phyloP scores from a whole-genome alignment of 257 asterid species.

The Phtheirospermum japonicum region DNA sequence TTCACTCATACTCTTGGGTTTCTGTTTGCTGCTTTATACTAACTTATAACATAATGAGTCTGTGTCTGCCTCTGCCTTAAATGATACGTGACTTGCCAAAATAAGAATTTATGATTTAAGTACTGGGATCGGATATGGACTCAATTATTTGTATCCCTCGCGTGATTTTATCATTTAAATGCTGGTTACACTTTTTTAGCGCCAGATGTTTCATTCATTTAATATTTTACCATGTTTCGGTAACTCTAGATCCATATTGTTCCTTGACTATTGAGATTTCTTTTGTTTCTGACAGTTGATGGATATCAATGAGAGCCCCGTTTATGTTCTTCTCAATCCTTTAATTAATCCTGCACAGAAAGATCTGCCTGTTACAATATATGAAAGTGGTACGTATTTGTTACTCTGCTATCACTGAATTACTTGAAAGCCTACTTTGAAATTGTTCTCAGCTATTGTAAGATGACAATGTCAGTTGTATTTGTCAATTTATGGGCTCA shows the following conservation, averaged over 20 bases:
- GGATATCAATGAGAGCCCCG: conserved; percentile 97
- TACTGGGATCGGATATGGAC: conserved; percentile 4
- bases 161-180: background rate
- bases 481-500: conserved; percentile 12
- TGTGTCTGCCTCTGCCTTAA: conserved; percentile 8
- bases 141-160: conserved; percentile 8
- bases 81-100: background rate
- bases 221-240: conserved; percentile 3
- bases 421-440: conserved; percentile 18
- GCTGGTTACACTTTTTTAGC: background rate
- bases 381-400: conserved; percentile 76
- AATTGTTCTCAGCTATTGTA: conserved; percentile 4
- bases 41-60: background rate
- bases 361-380: conserved; percentile 86
- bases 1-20: background rate
- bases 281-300: conserved; percentile 52
- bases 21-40: conserved; percentile 3
- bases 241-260: conserved; percentile 12
- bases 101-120: conserved; percentile 8
- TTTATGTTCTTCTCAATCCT: conserved; percentile 91
- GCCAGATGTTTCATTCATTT: background rate
- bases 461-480: background rate
- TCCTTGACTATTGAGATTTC: conserved; percentile 14
- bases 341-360: conserved; percentile 86
- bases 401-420: background rate